Percentiles rank a stretch among this genome's conserved stretches.
phyloP scores from a whole-genome alignment of 345 rosid genomes.

The Dimocarpus longan region DNA sequence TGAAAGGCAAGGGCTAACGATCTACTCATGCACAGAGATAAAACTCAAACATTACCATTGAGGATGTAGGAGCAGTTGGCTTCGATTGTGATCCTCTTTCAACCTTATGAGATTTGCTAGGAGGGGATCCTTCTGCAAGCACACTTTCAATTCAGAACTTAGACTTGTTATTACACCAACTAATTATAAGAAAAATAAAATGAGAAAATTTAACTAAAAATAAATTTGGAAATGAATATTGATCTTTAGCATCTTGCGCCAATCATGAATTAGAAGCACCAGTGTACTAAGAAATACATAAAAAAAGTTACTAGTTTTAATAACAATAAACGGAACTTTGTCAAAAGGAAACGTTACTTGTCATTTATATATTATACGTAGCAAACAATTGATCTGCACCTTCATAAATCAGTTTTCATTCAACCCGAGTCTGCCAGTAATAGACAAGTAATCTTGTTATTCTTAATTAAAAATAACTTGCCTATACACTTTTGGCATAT shows the following conservation, averaged over 20 bases:
- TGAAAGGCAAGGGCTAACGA: constrained; percentile 4
- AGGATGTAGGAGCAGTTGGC: constrained; percentile 36
- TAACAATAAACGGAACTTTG: not conserved
- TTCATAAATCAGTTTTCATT: not conserved
- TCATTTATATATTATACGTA: not conserved
- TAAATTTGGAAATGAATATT: not conserved
- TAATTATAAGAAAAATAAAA: not conserved
- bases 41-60: constrained; percentile 47
- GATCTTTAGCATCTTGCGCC: not conserved
- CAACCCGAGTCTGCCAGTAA: not conserved
- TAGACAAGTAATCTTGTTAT: not conserved
- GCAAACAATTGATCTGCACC: not conserved
- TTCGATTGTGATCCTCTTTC: constrained; percentile 48
- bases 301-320: not conserved
- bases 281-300: not conserved
- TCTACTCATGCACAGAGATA: not conserved
- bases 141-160: constrained; percentile 31
- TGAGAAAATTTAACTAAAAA: not conserved
- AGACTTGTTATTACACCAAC: constrained; percentile 15
- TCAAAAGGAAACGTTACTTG: not conserved
- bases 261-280: not conserved
- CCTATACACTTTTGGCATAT: not conserved
- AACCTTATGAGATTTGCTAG: constrained; percentile 43
- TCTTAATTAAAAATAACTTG: not conserved
- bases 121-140: constrained; percentile 44